phyloP scores from a whole-genome alignment of 768 basidiomycete genomes.

The Suillus lakei region DNA sequence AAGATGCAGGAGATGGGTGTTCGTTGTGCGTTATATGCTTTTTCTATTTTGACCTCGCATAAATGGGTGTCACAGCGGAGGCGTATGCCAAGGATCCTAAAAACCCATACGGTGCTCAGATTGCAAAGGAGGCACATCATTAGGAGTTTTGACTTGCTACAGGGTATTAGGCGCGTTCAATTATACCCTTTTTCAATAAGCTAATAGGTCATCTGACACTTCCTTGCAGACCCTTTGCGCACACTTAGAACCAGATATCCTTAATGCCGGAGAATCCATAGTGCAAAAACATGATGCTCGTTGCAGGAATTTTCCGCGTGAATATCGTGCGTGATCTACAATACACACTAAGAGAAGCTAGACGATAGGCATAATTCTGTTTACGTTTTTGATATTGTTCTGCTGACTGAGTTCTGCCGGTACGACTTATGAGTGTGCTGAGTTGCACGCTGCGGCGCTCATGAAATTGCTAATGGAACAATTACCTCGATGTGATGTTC shows the following conservation, averaged over 20 bases:
- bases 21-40: conserved; percentile 58
- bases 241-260: not conserved
- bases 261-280: not conserved
- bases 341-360: no score
- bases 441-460: not conserved
- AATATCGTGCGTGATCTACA: not conserved
- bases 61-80: conserved; percentile 50
- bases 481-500: not conserved
- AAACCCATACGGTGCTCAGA: conserved; percentile 82
- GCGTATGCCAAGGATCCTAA: conserved; percentile 75
- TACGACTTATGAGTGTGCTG: not conserved
- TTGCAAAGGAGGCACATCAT: conserved; percentile 65
- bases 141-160: conserved; percentile 19
- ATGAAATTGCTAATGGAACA: not conserved
- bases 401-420: no score
- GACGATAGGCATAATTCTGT: no score
- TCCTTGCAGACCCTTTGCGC: not conserved
- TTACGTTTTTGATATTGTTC: no score
- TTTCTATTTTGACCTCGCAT: conserved; percentile 10
- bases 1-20: conserved; percentile 73
- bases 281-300: no score
- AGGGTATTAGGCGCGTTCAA: not conserved
- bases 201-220: not conserved
- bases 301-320: not conserved
- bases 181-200: not conserved